Evolutionary conservation across 148 eudicot genomes (phyloP).

Genomic region (Oxyria digyna): DNA sequence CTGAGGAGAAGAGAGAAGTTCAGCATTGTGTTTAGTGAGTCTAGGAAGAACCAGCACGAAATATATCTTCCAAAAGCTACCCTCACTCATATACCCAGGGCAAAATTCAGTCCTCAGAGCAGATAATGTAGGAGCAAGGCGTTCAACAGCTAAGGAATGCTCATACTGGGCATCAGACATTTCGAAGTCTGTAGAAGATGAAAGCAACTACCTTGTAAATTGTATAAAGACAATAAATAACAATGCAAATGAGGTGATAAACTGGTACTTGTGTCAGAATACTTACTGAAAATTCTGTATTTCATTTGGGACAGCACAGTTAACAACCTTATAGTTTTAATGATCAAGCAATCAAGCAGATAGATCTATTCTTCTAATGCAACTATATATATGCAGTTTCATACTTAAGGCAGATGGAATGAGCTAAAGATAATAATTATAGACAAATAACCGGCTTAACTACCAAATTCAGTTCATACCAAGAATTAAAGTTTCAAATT

Average conservation of each 20-base stretch:
- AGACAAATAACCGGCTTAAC: not conserved
- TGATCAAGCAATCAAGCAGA: not conserved
- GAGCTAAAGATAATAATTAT: not conserved
- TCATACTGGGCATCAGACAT: conserved; percentile 94
- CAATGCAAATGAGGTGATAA: not conserved
- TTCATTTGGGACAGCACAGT: not conserved
- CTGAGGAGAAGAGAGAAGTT: conserved; percentile 67
- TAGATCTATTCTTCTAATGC: not conserved
- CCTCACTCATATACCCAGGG: conserved; percentile 82
- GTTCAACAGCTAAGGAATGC: conserved; percentile 89
- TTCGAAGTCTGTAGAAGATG: conserved; percentile 48
- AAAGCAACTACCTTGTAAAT: conserved; percentile 6
- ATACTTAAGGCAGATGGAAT: not conserved
- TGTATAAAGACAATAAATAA: not conserved
- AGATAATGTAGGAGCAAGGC: conserved; percentile 72
- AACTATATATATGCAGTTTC: not conserved
- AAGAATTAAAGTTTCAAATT: too few species aligned
- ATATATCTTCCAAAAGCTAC: conserved; percentile 87
- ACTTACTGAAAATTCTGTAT: not conserved
- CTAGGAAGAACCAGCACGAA: conserved; percentile 85
- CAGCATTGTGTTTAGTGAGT: conserved; percentile 60
- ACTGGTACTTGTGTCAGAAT: not conserved
- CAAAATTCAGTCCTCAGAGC: conserved; percentile 85
- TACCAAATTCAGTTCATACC: not conserved
- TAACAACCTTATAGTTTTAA: not conserved